A percentile compares a stretch with the other conserved stretches of the same genome.
These are phyloP conservation scores for Balamuthia mandrillaris DNA, from an alignment of 208 protist genomes.

Conservation along the genomic window DNA sequence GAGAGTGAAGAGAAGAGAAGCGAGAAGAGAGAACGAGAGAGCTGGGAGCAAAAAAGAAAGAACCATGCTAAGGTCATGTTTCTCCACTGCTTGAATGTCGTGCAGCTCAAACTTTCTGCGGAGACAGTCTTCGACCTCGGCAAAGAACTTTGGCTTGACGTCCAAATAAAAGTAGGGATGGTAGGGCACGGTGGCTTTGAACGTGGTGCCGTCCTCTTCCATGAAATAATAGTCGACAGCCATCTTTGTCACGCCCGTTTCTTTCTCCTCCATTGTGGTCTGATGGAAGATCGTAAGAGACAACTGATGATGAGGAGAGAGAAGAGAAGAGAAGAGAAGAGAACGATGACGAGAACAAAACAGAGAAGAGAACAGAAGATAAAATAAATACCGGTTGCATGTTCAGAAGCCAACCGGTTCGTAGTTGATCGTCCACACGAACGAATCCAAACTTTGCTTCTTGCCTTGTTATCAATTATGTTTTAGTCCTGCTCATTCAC, in stretches of 20 bases:
- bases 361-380: neutral
- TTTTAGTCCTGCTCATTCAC: too few species aligned
- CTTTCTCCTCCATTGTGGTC: constrained; percentile 67
- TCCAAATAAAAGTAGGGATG: constrained; percentile 80
- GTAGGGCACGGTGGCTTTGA: constrained; percentile 64
- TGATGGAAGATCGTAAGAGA: neutral
- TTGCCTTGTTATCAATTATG: too few species aligned
- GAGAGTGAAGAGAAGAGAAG: neutral
- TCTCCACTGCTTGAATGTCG: constrained; percentile 80
- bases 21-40: neutral
- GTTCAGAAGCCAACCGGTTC: constrained; percentile 69
- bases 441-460: constrained; percentile 32
- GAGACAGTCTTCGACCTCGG: constrained; percentile 91
- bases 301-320: neutral
- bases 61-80: constrained; percentile 92
- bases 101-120: constrained; percentile 84
- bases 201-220: constrained; percentile 68
- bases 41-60: neutral
- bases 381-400: constrained; percentile 60
- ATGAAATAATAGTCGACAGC: constrained; percentile 79
- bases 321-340: neutral
- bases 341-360: neutral
- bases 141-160: constrained; percentile 76
- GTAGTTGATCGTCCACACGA: neutral
- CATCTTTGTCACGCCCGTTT: constrained; percentile 30